Base-by-base conservation (phyloP, 2,329 filamentous ascomycete species). In the Ophiostoma ips region DNA sequence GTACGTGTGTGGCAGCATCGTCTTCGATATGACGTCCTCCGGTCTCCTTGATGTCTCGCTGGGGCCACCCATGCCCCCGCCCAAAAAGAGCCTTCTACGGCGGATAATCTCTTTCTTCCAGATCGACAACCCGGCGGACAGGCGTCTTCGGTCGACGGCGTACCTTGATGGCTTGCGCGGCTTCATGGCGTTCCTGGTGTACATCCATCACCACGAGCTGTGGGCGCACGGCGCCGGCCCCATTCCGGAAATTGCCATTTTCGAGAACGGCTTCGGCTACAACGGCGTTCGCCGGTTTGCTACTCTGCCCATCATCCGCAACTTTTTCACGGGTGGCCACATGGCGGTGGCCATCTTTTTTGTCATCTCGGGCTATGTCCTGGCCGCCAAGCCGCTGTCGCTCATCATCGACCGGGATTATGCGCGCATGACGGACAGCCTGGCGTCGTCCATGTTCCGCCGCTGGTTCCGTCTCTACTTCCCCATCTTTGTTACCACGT, bases 171-270 rank as follows among this genome's bases (percentile, higher is more conserved):
- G 81, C 13, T 65, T 84, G 13, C 67, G 81, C 58, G 81, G 81
- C 3, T 81, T 84, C 54, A 79, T 80, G 5, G 78, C 81, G 3
- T 69, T 84, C 30, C 60, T 83, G 28, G 81, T 84, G 13, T 84
- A 83, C 61, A 68, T 72, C 56, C 75, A 80, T 49, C 77, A 82
- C 60, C 71, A 81, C 59, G 63, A 74, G 55, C 61, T 77, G 5
- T 80, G 76, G 76, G 70, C 69, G 41, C 79, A 78, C 61, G 65
- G 60, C 28, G 60, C 54, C 1, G 48, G 45, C 24, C 8, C 19
- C 0, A 9, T 13, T 3, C 58, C 59, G 0, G 62, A 64, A 36
- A 65, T 66, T 37, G 47, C 56, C 9, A 62, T 67, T 1, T 64
- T 79, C n/a, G 74, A 79, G 56, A 71, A 71, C 41, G 68, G 68